Base-by-base conservation (phyloP, 2,329 filamentous ascomycete genomes). In the Diaporthe aspalathi region DNA sequence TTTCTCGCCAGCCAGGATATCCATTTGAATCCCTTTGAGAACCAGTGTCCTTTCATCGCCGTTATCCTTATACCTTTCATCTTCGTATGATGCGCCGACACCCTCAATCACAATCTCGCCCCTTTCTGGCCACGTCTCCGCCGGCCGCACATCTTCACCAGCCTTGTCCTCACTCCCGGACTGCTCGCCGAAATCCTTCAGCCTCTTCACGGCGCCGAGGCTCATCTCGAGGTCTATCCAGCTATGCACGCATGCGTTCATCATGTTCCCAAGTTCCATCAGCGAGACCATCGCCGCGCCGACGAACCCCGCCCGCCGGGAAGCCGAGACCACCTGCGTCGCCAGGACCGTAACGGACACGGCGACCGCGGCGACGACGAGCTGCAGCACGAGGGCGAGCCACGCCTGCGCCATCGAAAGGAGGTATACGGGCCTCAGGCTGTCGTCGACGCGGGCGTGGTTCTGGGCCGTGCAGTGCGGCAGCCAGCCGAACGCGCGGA, bases 401-500 rank as follows among this genome's bases (percentile, higher is more conserved):
- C 80, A 81, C 38, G 76, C 54, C 60, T 81, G 80, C 8, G 79
- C 74, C 27, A 75, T 83, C 54, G 79, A 83, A 6, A 88, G 79
- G 8, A 87, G 81, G 73, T 89, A 89, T 45, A 84, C 84, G 3
- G 87, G 87, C 35, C 82, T 77, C 72, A 88, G 86, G 3, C 85
- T 87, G 12, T 78, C 79, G 72, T 88, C 83, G 5, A 88, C 77
- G 1, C 86, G 77, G 24, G 76, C 73, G 16, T 80, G 75, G 70
- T 86, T 87, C 71, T 83, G 83, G 29, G 81, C 75, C 24, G 81
- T 76, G 72, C 84, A 82, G 7, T 80, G 77, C 5, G 77, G 74
- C 49, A 82, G 76, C 83, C 85, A 88, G 6, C 84, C 83, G 73
- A 86, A 87, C 7, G 86, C 85, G 22, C 86, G 81, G 22, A 89